Base-by-base conservation (phyloP, 2,329 filamentous ascomycete species). In the Botrytis elliptica region DNA sequence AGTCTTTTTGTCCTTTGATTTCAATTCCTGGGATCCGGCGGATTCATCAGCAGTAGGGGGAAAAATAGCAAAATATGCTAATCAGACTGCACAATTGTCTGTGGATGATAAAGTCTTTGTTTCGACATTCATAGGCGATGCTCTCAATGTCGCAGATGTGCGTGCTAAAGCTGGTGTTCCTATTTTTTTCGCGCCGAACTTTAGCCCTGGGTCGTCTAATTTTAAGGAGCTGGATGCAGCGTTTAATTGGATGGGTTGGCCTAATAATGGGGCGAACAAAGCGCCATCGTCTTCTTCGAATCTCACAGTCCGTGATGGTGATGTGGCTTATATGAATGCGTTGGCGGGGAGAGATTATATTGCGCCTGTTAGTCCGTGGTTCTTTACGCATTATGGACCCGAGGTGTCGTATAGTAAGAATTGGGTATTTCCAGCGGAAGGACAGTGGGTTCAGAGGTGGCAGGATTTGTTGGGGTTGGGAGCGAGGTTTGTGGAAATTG, bases 71-170 rank as follows among this genome's bases (percentile, higher is more conserved):
- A 74, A 77, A 42, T 80, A 79, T 64, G 79, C 78, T n/a, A 70
- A 74, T 14, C 78, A 79, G 33, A 60, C 78, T 18, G 81, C 82
- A 0, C 81, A 84, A 38, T 79, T 82, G 46, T 80, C 79, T 49
- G 79, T 82, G 71, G 71, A 77, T 67, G 49, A 71, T 0, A 80
- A 83, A 36, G 76, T 78, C 66, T 81, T 83, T 73, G 83, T 85
- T 0, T 80, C 87, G n/a, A 86, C 86, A 4, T 86, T 84, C 20
- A 86, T 85, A 0, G 87, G 87, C 69, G 85, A 87, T 79, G 86
- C 85, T 0, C 75, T 82, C 0, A 77, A 76, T 59, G 82, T 83
- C 62, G 78, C 81, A 18, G 75, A 76, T 1, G 84, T 87, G 76
- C 83, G 83, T 73, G 46, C 75, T 18, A 72, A 72, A 33, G 78